Base-by-base conservation (phyloP, 2,329 filamentous ascomycete genomes). In the Aspergillus puulaauensis region DNA sequence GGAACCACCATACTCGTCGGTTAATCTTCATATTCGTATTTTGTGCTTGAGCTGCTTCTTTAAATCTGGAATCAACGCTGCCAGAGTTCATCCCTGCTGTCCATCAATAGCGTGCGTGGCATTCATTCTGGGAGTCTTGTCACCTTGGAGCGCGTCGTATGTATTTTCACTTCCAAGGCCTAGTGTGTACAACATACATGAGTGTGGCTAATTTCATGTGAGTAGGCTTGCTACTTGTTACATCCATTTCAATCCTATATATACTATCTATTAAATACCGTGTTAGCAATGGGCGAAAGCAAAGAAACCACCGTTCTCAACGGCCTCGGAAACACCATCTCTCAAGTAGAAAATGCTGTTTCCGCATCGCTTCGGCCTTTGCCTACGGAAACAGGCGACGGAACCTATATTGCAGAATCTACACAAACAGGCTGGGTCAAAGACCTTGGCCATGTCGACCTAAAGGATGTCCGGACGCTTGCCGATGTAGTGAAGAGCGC, bases 381-480 rank as follows among this genome's bases (percentile, higher is more conserved):
- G 56, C 75, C 77, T 15, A 73, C 70, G 23, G 65, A 74, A 48
- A 76, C 75, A 23, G 77, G 76, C 5, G 70, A 78, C 65, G 74
- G 72, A 2, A 72, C 74, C 24, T 76, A 79, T 58, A 56, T 75
- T 37, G 68, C 74, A 43, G 65, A 73, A 33, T 54, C 71, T 39
- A 68, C 64, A 31, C 61, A 67, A 49, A 72, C 73, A 3, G 72
- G 74, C 3, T 48, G 80, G 48, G 67, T 75, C 24, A 70, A 72
- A 37, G 82, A 83, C 60, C 62, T 85, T n/a, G 70, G 68, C 49
- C 74, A 77, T 54, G 62, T 84, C 61, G 80, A 73, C 53, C 73
- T 81, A 19, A 71, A 77, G 27, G 76, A 82, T 61, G 69, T 80
- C 52, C 70, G 72, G 47, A 75, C 75, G 11, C 52, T 79, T 21